These are phyloP conservation scores for Myxozyma melibiosi DNA, from an alignment of 805 yeast species.

Conservation along the genomic window DNA sequence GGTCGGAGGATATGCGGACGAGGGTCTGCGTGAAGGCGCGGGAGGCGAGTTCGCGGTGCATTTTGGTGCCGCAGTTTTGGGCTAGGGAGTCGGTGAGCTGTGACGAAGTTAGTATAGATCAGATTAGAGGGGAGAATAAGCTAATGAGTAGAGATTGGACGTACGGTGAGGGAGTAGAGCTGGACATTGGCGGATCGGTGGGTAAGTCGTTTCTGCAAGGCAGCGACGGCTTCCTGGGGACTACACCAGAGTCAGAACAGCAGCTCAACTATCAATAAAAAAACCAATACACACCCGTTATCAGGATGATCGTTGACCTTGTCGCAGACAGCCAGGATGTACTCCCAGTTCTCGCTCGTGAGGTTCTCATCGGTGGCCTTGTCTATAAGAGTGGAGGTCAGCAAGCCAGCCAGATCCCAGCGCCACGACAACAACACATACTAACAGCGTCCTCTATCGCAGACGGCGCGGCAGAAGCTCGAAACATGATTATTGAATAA, in stretches of 20 bases:
- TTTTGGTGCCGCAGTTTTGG: conserved; percentile 74
- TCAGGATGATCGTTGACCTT: conserved; percentile 63
- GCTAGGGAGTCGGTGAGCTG: conserved; percentile 59
- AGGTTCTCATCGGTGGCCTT: conserved; percentile 68
- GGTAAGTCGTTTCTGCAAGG: conserved; percentile 53
- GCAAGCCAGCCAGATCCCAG: neutral
- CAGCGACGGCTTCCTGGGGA: conserved; percentile 50
- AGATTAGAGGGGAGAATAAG: neutral
- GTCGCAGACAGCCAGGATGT: conserved; percentile 67
- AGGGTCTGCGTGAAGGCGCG: conserved; percentile 54
- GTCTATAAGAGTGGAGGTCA: conserved; percentile 10
- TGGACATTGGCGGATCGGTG: conserved; percentile 66
- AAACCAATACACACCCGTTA: conserved; percentile 42
- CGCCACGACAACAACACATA: conserved; percentile 12
- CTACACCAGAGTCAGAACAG: conserved; percentile 1
- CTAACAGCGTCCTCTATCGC: conserved; percentile 32
- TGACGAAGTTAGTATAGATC: conserved; percentile 45
- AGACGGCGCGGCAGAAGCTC: conserved; percentile 11
- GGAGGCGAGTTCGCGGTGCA: conserved; percentile 64
- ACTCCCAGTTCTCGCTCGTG: conserved; percentile 69
- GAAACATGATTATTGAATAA: conserved; percentile 13
- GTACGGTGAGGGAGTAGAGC: conserved; percentile 53
- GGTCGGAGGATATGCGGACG: conserved; percentile 54
- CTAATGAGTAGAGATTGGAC: neutral
- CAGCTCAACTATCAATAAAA: neutral